These are phyloP conservation scores for Heliocybe sulcata DNA, from an alignment of 1,284 basidiomycete species.

Conservation along the genomic window DNA sequence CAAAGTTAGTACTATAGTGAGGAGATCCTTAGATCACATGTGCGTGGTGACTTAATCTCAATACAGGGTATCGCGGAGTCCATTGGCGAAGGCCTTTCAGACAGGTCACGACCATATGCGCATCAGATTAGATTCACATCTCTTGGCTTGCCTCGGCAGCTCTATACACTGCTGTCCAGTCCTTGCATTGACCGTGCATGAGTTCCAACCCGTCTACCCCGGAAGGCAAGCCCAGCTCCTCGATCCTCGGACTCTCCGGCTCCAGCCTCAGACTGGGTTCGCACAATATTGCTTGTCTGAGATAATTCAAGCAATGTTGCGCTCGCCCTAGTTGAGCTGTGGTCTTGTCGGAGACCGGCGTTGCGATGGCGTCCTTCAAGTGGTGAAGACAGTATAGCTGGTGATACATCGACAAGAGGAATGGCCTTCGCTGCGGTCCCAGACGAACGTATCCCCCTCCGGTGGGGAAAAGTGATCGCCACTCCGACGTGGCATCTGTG, in stretches of 20 bases:
- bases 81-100: too few relatives aligned
- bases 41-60: too few relatives aligned
- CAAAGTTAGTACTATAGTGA: too few relatives aligned
- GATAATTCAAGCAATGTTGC: background rate
- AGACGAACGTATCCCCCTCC: constrained; percentile 6
- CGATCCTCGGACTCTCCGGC: background rate
- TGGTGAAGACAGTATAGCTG: constrained; percentile 19
- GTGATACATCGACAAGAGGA: constrained; percentile 7
- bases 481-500: background rate
- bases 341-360: background rate
- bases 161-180: background rate
- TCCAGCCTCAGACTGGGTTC: background rate
- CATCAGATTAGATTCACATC: background rate
- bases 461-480: constrained; percentile 5
- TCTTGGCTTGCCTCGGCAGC: background rate
- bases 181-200: background rate
- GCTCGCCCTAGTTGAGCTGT: constrained; percentile 1
- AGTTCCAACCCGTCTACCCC: background rate
- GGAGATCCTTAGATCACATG: too few relatives aligned
- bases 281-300: background rate
- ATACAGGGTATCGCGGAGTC: too few relatives aligned
- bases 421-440: constrained; percentile 5
- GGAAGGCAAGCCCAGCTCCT: background rate
- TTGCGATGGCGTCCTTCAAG: constrained; percentile 3
- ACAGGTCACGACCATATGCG: too few relatives aligned